Conservation (phyloP, 2,329 filamentous ascomycete genomes). For the Drechslera avenae region DNA sequence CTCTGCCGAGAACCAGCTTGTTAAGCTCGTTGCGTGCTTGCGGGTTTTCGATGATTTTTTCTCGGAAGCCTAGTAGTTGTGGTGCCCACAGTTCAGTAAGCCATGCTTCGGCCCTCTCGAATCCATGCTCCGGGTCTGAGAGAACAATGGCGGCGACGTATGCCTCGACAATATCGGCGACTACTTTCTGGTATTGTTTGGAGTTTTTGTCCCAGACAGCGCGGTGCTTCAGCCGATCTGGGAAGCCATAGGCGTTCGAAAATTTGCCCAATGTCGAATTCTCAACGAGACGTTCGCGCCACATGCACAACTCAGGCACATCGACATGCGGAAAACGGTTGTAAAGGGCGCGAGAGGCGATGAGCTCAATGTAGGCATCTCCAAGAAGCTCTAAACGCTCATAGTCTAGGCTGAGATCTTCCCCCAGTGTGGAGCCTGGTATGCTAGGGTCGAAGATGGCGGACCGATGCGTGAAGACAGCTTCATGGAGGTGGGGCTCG, state of each 20-base stretch:
- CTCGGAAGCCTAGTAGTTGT: slow-evolving; percentile 36
- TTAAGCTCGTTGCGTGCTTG: slow-evolving; percentile 49
- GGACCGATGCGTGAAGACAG: slow-evolving; percentile 68
- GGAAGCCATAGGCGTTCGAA: slow-evolving; percentile 71
- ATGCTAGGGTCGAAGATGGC: slow-evolving; percentile 26
- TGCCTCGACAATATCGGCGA: slow-evolving; percentile 88
- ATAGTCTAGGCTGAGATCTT: slow-evolving; percentile 58
- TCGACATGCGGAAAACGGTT: slow-evolving; percentile 69
- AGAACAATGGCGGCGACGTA: slow-evolving; percentile 82
- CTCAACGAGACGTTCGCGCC: slow-evolving; percentile 79
- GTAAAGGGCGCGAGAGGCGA: slow-evolving; percentile 76
- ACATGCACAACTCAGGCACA: slow-evolving; percentile 72
- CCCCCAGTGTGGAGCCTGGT: slow-evolving; percentile 21
- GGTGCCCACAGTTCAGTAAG: slow-evolving; percentile 73
- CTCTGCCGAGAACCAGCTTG: slow-evolving; percentile 39
- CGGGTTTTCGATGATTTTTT: slow-evolving; percentile 44
- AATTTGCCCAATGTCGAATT: slow-evolving; percentile 78
- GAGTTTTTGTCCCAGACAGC: slow-evolving; percentile 37
- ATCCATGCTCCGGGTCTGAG: slow-evolving; percentile 67
- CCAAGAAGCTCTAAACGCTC: slow-evolving; percentile 88
- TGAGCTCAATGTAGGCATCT: slow-evolving; percentile 81
- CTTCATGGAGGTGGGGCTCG: slow-evolving; percentile 63
- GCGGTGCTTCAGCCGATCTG: slow-evolving; percentile 64
- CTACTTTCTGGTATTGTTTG: slow-evolving; percentile 65
- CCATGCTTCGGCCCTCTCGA: slow-evolving; percentile 69